These are phyloP conservation scores for Yarrowia sp. DNA, from an alignment of 805 yeast species.

Conservation along the genomic window DNA sequence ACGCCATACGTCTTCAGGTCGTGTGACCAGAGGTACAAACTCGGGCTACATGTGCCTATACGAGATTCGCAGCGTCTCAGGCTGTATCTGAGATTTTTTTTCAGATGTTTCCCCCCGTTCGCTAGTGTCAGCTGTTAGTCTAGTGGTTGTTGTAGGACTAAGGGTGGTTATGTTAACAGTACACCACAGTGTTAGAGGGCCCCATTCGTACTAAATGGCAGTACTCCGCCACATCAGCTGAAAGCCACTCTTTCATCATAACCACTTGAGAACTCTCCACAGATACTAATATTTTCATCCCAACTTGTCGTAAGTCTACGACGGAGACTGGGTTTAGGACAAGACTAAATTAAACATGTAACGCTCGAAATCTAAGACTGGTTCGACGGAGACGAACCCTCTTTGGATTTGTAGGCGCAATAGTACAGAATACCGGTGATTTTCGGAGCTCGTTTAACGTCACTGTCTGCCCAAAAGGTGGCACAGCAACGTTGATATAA, in stretches of 20 bases:
- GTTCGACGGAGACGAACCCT: neutral
- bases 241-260: no score
- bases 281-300: no score
- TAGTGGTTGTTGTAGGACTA: no score
- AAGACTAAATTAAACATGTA: constrained; percentile 9
- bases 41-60: neutral
- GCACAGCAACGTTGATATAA: constrained; percentile 34
- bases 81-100: neutral
- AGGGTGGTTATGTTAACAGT: no score
- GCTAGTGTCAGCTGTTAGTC: neutral
- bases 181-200: no score
- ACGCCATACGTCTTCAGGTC: neutral
- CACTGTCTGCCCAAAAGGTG: constrained; percentile 11
- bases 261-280: no score
- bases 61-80: neutral
- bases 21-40: constrained; percentile 1
- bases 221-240: no score
- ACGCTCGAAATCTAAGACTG: constrained; percentile 11
- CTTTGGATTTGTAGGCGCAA: constrained; percentile 17
- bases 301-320: no score
- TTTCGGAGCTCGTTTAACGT: constrained; percentile 33
- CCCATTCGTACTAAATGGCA: no score
- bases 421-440: constrained; percentile 8
- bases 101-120: neutral
- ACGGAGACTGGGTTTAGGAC: neutral